Conservation (phyloP, 2,329 filamentous ascomycete species). For the Hymenoscyphus repandus region DNA sequence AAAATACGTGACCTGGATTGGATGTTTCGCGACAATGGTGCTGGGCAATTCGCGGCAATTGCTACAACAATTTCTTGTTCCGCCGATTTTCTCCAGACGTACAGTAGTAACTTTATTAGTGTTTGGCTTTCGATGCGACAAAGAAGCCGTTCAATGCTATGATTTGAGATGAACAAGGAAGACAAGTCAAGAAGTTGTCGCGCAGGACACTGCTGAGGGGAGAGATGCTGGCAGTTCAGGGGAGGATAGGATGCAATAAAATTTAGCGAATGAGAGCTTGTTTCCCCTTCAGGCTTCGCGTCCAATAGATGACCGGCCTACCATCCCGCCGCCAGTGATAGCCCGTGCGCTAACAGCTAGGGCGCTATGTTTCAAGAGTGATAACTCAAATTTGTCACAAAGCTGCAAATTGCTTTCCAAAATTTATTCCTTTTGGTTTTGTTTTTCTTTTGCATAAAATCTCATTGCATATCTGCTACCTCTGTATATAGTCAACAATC, state of each 20-base stretch:
- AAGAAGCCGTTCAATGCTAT: conserved; percentile 1
- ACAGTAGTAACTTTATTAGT: no score
- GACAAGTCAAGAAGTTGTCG: background rate
- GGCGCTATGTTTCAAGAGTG: background rate
- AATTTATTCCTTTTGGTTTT: background rate
- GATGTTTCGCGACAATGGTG: conserved; percentile 1
- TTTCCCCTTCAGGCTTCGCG: background rate
- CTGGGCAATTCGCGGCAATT: background rate
- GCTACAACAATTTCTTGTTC: background rate
- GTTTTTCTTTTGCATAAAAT: no score
- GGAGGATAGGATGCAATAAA: background rate
- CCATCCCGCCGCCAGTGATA: no score
- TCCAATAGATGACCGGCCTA: background rate
- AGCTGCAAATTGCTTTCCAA: background rate
- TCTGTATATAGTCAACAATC: no score
- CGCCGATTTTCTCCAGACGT: background rate
- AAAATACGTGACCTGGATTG: conserved; percentile 9
- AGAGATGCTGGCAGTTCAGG: background rate
- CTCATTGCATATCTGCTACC: no score
- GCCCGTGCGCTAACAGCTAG: no score
- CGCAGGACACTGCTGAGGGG: background rate
- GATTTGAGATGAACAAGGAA: background rate
- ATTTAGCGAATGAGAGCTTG: conserved; percentile 1
- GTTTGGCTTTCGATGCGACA: background rate
- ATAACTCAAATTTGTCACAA: background rate